Evolutionary conservation across 2,329 filamentous ascomycete genomes (phyloP).

Genomic region (Colletotrichum horii): DNA sequence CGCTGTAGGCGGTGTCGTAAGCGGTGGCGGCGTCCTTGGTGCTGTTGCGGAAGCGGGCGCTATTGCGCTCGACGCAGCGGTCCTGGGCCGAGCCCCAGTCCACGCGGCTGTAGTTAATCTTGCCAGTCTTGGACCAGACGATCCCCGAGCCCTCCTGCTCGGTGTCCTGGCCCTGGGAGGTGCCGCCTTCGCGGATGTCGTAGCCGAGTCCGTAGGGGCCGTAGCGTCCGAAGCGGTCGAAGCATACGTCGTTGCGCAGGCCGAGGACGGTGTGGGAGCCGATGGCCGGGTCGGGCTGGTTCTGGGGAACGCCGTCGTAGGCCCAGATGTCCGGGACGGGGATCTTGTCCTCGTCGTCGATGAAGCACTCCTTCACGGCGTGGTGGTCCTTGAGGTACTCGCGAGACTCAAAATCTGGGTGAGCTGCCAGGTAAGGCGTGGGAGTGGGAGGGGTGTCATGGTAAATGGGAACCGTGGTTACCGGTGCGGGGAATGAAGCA

Average conservation of each 20-base stretch:
- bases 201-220: constrained; percentile 91
- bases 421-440: constrained; percentile 56
- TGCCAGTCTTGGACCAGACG: constrained; percentile 59
- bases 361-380: constrained; percentile 64
- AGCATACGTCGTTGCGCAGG: constrained; percentile 79
- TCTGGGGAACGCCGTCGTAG: constrained; percentile 73
- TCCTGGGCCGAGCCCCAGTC: constrained; percentile 62
- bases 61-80: constrained; percentile 64
- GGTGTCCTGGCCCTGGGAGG: constrained; percentile 73
- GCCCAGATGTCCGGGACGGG: constrained; percentile 68
- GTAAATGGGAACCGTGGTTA: constrained; percentile 37
- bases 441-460: constrained; percentile 42
- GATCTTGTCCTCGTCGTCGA: constrained; percentile 64
- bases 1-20: not conserved
- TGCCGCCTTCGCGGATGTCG: constrained; percentile 72
- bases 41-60: constrained; percentile 61
- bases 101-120: constrained; percentile 60
- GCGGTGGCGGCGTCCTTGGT: constrained; percentile 31
- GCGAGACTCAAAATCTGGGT: constrained; percentile 69
- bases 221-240: constrained; percentile 84
- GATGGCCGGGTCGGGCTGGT: constrained; percentile 78
- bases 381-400: constrained; percentile 60
- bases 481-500: constrained; percentile 34
- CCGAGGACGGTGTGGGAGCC: constrained; percentile 80
- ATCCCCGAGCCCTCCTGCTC: constrained; percentile 71